Evolutionary conservation across 345 rosid species (phyloP), one percentile per base, ranked within the genome.

Genomic region (Sisymbrium irio): DNA sequence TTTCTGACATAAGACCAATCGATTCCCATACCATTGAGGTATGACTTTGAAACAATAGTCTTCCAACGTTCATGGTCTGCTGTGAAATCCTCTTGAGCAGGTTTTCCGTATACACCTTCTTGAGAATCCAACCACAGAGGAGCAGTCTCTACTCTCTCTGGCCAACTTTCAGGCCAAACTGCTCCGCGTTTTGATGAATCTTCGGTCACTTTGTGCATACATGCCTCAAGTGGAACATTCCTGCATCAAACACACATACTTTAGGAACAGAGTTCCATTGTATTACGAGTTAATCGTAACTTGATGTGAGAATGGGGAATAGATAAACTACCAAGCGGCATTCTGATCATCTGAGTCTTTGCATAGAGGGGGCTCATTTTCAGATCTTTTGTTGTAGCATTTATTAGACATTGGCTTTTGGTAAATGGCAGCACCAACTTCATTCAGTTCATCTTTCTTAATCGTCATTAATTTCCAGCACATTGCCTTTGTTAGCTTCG

Each of bases 141-240:
- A 76, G 70, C 82, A 54, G 77, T 79, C 35, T 51, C 83, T 58
- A 94, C 87, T 86, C 97, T 91, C 50, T 80, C 42, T 5, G 96
- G 98, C 98, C 98, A 94, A 1, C 64, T 73, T 60, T 66, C 53
- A 14, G 97, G 97, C 98, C 97, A 94, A 61, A 39, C 67, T 67
- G 69, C 57, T 78, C 82, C 73, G 46, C 92, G 8, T 56, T 71
- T 66, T 53, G 82, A 82, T 81, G 85, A 57, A 54, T 78, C 81
- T 33, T 78, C 89, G 28, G 96, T 82, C 63, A 91, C 88, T 69
- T 85, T 84, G 68, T 92, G 79, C 79, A 91, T 81, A 60, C 97
- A 94, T 69, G 76, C 73, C 54, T 76, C 72, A n/a, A 94, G 88
- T 71, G 96, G 93, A 69, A 54, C 82, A 74, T 94, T 87, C 98